Conservation (phyloP, 139 green algal genomes). For the Prasinococcaceae sp. region DNA sequence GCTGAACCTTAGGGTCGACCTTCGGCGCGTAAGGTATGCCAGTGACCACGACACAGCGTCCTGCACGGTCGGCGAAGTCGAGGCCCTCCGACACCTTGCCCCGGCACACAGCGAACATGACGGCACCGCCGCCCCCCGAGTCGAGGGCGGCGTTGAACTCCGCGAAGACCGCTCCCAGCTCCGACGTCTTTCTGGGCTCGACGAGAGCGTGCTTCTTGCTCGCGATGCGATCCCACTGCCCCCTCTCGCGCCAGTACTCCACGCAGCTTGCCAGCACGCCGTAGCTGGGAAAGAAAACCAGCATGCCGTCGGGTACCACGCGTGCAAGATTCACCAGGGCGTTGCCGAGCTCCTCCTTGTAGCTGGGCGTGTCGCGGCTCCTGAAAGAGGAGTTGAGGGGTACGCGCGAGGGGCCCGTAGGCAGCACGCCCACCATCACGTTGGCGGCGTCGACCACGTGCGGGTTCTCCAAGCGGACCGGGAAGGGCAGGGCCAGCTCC, state of each 20-base stretch:
- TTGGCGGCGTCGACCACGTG: slow-evolving; percentile 71
- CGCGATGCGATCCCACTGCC: slow-evolving; percentile 78
- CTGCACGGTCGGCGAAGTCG: slow-evolving; percentile 83
- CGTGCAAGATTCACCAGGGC: slow-evolving; percentile 37
- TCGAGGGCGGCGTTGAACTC: slow-evolving; percentile 21
- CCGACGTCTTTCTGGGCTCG: slow-evolving; percentile 14
- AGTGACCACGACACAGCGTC: slow-evolving; percentile 80
- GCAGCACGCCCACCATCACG: slow-evolving; percentile 74
- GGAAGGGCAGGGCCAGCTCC: slow-evolving; percentile 77
- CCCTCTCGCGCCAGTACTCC: slow-evolving; percentile 74
- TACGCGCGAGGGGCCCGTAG: slow-evolving; percentile 47
- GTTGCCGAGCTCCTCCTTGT: slow-evolving; percentile 31
- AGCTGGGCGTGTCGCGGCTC: slow-evolving; percentile 36
- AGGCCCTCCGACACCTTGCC: slow-evolving; percentile 73
- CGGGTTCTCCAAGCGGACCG: slow-evolving; percentile 80
- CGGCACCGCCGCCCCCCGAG: slow-evolving; percentile 40
- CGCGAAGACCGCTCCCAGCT: slow-evolving; percentile 1
- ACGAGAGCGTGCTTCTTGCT: slow-evolving; percentile 64
- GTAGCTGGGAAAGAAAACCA: slow-evolving; percentile 97
- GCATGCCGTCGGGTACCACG: slow-evolving; percentile 74
- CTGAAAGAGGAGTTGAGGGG: slow-evolving; percentile 72
- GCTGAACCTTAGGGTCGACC: slow-evolving; percentile 32
- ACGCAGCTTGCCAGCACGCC: slow-evolving; percentile 31
- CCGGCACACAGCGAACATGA: slow-evolving; percentile 81
- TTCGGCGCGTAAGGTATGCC: slow-evolving; percentile 79